Evolutionary conservation across 345 rosid genomes (phyloP), one percentile per base, ranked within the genome.

Genomic region (Salix dunnii): DNA sequence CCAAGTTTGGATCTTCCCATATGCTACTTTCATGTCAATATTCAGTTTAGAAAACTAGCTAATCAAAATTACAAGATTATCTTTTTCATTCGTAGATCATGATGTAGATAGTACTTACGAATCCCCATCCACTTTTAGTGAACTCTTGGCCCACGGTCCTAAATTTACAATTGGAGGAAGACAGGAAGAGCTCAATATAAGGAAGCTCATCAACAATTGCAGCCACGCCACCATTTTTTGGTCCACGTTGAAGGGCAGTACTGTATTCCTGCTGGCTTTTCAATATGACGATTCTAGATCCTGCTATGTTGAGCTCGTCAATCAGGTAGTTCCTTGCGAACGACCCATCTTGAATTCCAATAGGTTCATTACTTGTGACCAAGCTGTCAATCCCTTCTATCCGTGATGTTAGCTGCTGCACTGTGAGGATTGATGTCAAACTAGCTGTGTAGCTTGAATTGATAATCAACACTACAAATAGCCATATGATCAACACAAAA

Each of bases 361-460:
- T 90, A 17, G 89, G 91, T 43, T 90, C 96, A 16, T 71, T 85
- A 71, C 92, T 81, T 46, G 92, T 53, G 77, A 88, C 88, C 83
- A 95, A 83, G 76, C 75, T 83, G 78, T 95, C 97, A 33, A 95
- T 90, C 78, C 97, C 99, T 81, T 84, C 86, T 38, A 95, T 90
- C 46, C 91, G 82, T 4, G 97, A 93, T 18, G 94, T 84, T 72
- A 95, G 77, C 78, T 93, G 92, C 81, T 93, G 97, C 71, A 91
- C 97, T 0, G 99, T 95, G 74, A 95, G 96, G 85, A 95, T 91
- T 28, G 99, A 95, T 13, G 96, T 95, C 87, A 95, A 87, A 79
- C 97, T 95, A 28, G 97, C 99, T 0, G 99, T 95, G 87, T 93
- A 95, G 86, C 99, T 95, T 76, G 97, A 95, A 78, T 95, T 95